Percentiles rank a stretch among this genome's conserved stretches.
Conservation (phyloP, 2,329 filamentous ascomycete genomes). For the Ophiocordyceps camponoti-leonardi region DNA sequence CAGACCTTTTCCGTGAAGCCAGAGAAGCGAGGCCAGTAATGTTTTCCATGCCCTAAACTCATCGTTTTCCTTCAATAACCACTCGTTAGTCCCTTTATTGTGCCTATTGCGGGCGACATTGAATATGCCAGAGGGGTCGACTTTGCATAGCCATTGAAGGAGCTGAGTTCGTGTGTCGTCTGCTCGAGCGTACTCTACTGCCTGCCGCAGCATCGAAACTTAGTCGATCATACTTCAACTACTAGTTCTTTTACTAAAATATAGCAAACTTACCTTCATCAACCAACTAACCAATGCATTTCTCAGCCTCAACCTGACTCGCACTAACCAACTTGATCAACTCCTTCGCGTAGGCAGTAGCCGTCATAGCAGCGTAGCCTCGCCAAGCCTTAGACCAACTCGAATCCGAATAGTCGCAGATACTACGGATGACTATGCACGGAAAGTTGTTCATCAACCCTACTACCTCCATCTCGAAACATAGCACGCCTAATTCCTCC, state of each 20-base stretch:
- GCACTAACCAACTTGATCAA: conserved; percentile 1
- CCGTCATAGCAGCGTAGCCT: conserved; percentile 10
- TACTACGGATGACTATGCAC: conserved; percentile 14
- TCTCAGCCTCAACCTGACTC: background rate
- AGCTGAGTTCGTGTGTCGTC: background rate
- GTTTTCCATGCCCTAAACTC: conserved; percentile 1
- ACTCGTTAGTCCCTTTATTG: background rate
- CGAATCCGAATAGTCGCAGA: conserved; percentile 17
- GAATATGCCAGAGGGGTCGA: background rate
- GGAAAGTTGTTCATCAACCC: conserved; percentile 8
- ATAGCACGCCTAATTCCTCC: conserved; percentile 3
- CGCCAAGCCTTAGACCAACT: conserved; percentile 14
- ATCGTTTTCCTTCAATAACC: background rate
- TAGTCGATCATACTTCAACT: background rate
- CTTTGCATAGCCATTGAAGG: background rate
- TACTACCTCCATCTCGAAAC: background rate
- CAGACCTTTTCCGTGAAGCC: conserved; percentile 3
- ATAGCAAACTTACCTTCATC: background rate
- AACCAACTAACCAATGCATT: background rate
- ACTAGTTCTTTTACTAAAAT: too few species aligned
- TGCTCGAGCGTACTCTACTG: background rate
- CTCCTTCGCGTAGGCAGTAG: conserved; percentile 11
- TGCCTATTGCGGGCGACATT: background rate
- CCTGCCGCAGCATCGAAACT: background rate
- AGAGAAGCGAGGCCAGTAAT: conserved; percentile 1